phyloP scores from a whole-genome alignment of 495 filamentous ascomycete species.

The Penicillium bovifimosum region DNA sequence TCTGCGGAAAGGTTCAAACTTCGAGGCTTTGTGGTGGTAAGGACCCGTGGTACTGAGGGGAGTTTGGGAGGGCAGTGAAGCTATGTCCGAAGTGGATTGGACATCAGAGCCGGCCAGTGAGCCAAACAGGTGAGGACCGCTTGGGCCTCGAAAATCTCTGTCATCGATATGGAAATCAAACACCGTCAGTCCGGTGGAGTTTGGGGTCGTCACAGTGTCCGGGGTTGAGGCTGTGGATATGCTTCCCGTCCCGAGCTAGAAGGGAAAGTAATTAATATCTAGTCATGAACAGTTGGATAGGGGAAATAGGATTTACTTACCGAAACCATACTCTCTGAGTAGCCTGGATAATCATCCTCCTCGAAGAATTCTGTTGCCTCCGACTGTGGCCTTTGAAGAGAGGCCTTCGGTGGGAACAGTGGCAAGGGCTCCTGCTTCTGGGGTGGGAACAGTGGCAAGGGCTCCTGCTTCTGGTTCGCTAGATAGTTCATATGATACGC shows the following conservation, averaged over 20 bases:
- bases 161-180: constrained; percentile 43
- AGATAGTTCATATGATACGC: constrained; percentile 1
- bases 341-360: constrained; percentile 34
- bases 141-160: constrained; percentile 51
- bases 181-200: constrained; percentile 10
- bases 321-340: background rate
- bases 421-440: constrained; percentile 7
- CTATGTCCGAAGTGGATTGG: background rate
- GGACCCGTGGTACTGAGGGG: constrained; percentile 1
- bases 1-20: constrained; percentile 5
- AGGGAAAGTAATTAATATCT: background rate
- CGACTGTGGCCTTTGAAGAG: constrained; percentile 31
- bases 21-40: constrained; percentile 34
- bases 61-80: background rate
- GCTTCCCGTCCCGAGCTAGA: constrained; percentile 14
- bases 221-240: constrained; percentile 13
- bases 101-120: background rate
- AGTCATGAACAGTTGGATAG: too few relatives aligned
- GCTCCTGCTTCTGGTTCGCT: constrained; percentile 5
- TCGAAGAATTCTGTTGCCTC: constrained; percentile 67
- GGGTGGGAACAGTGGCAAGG: constrained; percentile 3
- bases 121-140: constrained; percentile 48
- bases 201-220: constrained; percentile 11
- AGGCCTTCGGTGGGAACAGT: background rate
- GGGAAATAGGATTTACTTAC: background rate